Base-by-base conservation (phyloP, 176 grass and related monocot species). In the Triticum turgidum region DNA sequence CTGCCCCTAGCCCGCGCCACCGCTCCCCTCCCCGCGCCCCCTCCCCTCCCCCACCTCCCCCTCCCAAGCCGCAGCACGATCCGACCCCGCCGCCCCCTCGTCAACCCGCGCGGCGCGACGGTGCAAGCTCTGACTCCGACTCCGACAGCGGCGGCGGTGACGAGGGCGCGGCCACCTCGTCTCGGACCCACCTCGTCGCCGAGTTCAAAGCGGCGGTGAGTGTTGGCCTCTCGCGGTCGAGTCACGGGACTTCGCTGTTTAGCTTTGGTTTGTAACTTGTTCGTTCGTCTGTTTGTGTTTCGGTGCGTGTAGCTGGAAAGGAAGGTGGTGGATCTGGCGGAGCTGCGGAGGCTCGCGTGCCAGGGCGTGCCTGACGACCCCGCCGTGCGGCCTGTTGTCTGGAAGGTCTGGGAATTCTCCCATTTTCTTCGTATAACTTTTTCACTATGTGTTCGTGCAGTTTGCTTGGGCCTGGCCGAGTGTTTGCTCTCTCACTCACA, bases 321-420 rank as follows among this genome's bases (percentile, higher is more conserved):
- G 85, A 99, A 91, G 84, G 90, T 96, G 73, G 69, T 99, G 77
- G 95, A 94, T 92, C 87, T 99, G 35, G 97, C 88, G 56, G 97
- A 99, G 77, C 66, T 99, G 83, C 87, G 92, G 85, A 86, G 90
- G 80, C 68, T 96, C 61, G 88, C 92, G 41, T 99, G 94, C 88
- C 97, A 92, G 89, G 97, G 97, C 30, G 84, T 98, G 41, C 94
- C 97, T 1, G 84, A 96, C 61, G 69, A 51, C 7, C 62, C 88
- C 0, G 65, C 86, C 17, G 52, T 96, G 47, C 92, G 97, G n/a
- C 87, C 92, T 17, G 29, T 90, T 67, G 86, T 94, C 63, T 99
- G 97, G 97, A 99, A 99, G 94, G 97, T 99, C 88, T 77, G 86
- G 68, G 73, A 75, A 83, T 83, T 34, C 51, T 84, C 39, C 76